phyloP scores from a whole-genome alignment of 306 rosid genomes.

The Glycine latifolia region DNA sequence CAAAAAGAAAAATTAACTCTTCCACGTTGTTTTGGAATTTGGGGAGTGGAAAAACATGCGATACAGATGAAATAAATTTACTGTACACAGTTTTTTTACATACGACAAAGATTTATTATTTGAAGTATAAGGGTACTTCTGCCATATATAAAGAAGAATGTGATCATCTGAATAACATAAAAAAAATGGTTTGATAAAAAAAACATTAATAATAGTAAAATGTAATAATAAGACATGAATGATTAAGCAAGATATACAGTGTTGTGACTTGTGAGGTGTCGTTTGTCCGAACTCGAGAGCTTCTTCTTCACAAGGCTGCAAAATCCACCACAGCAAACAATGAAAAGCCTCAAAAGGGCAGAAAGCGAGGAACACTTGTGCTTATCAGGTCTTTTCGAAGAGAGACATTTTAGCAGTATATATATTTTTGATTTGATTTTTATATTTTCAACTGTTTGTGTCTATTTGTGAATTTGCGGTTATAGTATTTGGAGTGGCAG shows the following conservation, averaged over 20 bases:
- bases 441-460: neutral
- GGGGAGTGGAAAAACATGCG: neutral
- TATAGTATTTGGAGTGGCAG: neutral
- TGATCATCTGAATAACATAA: too few species aligned
- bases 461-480: constrained; percentile 23
- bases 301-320: constrained; percentile 5
- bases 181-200: neutral
- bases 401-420: constrained; percentile 30
- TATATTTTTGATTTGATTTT: neutral
- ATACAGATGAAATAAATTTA: neutral
- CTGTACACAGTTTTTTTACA: neutral
- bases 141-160: neutral
- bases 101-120: neutral
- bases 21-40: neutral
- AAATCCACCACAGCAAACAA: constrained; percentile 33
- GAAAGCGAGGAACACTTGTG: neutral
- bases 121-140: neutral
- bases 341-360: constrained; percentile 16
- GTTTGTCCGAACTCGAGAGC: neutral
- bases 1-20: neutral
- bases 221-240: neutral
- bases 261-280: neutral
- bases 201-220: neutral
- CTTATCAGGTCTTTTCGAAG: constrained; percentile 31
- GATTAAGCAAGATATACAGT: neutral